Evolutionary conservation across 1,284 basidiomycete species (phyloP).

Genomic region (Cystobasidium slooffiae): DNA sequence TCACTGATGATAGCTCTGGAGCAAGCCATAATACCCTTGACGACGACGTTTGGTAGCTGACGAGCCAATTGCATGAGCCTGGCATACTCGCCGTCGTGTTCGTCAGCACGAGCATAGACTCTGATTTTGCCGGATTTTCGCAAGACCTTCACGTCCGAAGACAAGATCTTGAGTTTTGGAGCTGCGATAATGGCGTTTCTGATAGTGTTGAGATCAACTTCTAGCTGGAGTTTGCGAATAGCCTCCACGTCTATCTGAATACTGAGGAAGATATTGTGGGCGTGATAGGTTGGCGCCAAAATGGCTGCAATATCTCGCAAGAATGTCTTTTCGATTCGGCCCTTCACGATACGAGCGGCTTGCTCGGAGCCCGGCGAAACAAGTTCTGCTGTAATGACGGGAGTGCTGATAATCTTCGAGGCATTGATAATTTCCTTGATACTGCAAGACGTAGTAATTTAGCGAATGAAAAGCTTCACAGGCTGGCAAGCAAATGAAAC

Average conservation of each 20-base stretch:
- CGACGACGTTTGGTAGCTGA: conserved; percentile 77
- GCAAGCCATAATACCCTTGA: conserved; percentile 86
- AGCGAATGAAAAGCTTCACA: neutral
- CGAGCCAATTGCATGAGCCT: conserved; percentile 83
- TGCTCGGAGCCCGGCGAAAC: conserved; percentile 81
- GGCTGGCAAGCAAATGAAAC: neutral
- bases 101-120: conserved; percentile 70
- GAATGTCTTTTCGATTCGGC: conserved; percentile 90
- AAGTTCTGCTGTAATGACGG: conserved; percentile 95
- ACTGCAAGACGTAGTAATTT: conserved; percentile 38
- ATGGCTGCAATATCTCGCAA: conserved; percentile 91
- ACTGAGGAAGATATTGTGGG: conserved; percentile 88
- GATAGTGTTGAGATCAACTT: conserved; percentile 89
- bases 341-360: conserved; percentile 96
- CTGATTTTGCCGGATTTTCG: conserved; percentile 72
- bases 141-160: conserved; percentile 55
- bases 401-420: conserved; percentile 93
- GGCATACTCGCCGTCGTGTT: conserved; percentile 84
- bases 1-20: conserved; percentile 90
- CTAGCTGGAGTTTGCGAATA: conserved; percentile 86
- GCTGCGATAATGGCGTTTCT: conserved; percentile 86
- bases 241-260: conserved; percentile 90
- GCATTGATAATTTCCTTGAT: conserved; percentile 99
- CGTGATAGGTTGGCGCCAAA: conserved; percentile 94
- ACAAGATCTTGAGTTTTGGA: conserved; percentile 91